These are phyloP conservation scores for Cladosporium phlei DNA, from an alignment of 2,329 filamentous ascomycete genomes.

Conservation along the genomic window DNA sequence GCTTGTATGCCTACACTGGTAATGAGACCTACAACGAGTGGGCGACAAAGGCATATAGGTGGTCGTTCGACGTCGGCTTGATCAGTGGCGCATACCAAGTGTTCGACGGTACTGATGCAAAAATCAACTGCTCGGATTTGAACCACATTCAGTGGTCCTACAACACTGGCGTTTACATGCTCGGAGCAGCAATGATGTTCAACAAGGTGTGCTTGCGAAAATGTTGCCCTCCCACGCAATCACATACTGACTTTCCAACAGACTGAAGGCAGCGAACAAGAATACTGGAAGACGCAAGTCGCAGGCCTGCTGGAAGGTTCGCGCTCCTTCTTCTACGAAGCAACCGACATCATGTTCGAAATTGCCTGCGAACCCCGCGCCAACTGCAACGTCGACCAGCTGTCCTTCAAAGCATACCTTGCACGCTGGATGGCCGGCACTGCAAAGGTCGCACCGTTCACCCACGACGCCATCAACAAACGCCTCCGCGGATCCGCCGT, in stretches of 20 bases:
- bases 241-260: constrained; percentile 14
- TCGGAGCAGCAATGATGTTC: constrained; percentile 46
- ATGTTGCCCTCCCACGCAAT: neutral
- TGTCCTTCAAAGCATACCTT: constrained; percentile 41
- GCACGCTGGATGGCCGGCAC: constrained; percentile 49
- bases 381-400: constrained; percentile 43
- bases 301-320: constrained; percentile 24
- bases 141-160: constrained; percentile 48
- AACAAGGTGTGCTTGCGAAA: constrained; percentile 27
- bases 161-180: constrained; percentile 42
- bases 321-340: constrained; percentile 37
- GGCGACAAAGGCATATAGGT: constrained; percentile 43
- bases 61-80: constrained; percentile 47
- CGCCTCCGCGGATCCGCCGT: constrained; percentile 50
- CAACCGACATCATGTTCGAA: constrained; percentile 39
- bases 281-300: constrained; percentile 22
- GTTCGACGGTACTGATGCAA: constrained; percentile 45
- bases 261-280: constrained; percentile 21
- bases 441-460: constrained; percentile 55
- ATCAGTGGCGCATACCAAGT: constrained; percentile 50
- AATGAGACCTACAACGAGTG: constrained; percentile 60
- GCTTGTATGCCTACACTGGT: constrained; percentile 37
- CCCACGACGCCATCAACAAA: constrained; percentile 47
- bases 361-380: constrained; percentile 39
- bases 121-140: constrained; percentile 41